Evolutionary conservation across 2,329 filamentous ascomycete species (phyloP), one percentile per base, ranked within the genome.

Genomic region (Hypoxylon sp.): DNA sequence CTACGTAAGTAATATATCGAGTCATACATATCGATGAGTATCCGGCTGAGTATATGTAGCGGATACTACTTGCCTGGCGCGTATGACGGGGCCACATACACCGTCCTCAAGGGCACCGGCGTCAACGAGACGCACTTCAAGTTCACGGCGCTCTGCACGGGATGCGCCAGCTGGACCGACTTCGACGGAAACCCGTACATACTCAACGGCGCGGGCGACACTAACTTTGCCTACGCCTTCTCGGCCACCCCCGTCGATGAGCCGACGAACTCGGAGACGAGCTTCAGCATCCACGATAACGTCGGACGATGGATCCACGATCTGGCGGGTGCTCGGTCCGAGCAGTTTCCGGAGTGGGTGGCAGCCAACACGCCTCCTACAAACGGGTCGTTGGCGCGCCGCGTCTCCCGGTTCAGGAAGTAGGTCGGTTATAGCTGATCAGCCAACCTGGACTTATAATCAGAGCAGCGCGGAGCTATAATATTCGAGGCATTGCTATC

Each of bases 251-350:
- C 78, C 4, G 78, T 80, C 8, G 76, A 80, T 53, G 71, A 75
- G 17, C 80, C 80, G 1, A 53, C 65, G 15, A 74, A 76, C 70
- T 70, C 70, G 20, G 72, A 75, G 10, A 75, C 76, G 3, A 69
- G 70, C 19, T 82, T 83, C 63, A 74, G 75, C 60, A 81, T 81
- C 64, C 81, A 83, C 66, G 77, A 81, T 48, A 75, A 73, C 58
- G 73, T 79, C 41, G 79, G 78, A 47, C 79, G 79, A 68, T 80
- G 77, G 75, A 72, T 73, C 32, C 77, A 80, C 64, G 75, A 80
- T 62, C 72, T 80, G 47, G 68, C 65, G 7, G 66, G 67, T 1
- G 76, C 76, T 8, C 70, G 73, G 52, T 76, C 78, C 2, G 68
- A 75, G 32, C 59, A 76, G 41, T 81, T 80, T 55, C 57, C 61